Conservation (phyloP, 768 basidiomycete species). For the Pleurotus ostreatus region DNA sequence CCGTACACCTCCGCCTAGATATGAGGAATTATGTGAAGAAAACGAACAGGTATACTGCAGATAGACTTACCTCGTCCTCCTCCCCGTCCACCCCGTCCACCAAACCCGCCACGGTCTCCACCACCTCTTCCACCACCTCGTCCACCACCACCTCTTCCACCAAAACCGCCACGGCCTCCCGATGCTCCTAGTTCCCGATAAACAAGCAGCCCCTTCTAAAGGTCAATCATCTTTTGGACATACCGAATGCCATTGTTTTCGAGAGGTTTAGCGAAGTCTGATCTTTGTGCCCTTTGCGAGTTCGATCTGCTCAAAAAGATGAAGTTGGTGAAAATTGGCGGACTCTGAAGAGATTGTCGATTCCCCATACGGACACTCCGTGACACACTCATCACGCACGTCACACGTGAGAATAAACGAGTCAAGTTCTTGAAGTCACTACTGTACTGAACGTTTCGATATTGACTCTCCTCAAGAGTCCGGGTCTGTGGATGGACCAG, state of each 20-base stretch:
- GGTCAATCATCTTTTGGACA: not conserved
- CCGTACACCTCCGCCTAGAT: conserved; percentile 24
- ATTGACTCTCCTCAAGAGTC: too few species aligned
- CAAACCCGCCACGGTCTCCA: conserved; percentile 32
- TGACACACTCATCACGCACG: too few species aligned
- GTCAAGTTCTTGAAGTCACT: too few species aligned
- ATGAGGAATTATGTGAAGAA: conserved; percentile 9
- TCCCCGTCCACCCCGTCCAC: conserved; percentile 28
- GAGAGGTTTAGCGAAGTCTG: not conserved
- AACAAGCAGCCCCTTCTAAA: not conserved
- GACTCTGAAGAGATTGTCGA: not conserved
- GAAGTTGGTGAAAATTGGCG: not conserved
- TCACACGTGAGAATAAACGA: too few species aligned
- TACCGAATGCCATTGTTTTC: conserved; percentile 8
- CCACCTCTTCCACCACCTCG: conserved; percentile 23
- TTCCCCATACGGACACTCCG: not conserved
- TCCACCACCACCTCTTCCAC: conserved; percentile 40
- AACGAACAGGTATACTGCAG: conserved; percentile 1
- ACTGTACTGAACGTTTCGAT: too few species aligned
- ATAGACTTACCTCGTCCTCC: conserved; percentile 25
- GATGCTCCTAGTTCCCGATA: conserved; percentile 38
- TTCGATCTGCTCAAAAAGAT: too few species aligned
- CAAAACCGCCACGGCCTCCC: conserved; percentile 76
- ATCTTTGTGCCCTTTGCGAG: not conserved
- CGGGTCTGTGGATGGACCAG: too few species aligned